Evolutionary conservation across 1,284 basidiomycete genomes (phyloP), one percentile per base, ranked within the genome.

Genomic region (Tilletia caries): DNA sequence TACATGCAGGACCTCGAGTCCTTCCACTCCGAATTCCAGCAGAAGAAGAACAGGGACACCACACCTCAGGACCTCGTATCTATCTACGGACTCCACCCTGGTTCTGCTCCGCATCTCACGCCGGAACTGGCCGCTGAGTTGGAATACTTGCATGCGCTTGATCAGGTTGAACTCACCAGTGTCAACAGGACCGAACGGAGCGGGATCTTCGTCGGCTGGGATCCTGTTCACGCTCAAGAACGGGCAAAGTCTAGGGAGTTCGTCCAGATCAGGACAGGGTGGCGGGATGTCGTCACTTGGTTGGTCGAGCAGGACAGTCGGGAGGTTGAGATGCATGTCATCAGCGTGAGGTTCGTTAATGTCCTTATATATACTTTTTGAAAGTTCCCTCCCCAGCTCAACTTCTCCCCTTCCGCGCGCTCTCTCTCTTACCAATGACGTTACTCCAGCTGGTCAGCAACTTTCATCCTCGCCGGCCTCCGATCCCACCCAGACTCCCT

Each of bases 281-380:
- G 79, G 79, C 25, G 52, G 0, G 34, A 3, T 4, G 71, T 74
- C n/a, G 60, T 69, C 33, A 15, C 48, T 1, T 78, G 71, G 71
- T 41, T 41, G 37, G 37, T 41, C 37, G 33, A 46, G 52, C 6
- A 33, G 60, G 32, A 20, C 33, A n/a, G 67, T 46, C 18, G 62
- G 0, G 18, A 2, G 1, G 25, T 77, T 1, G 70, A 66, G 1
- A 66, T 72, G 0, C 67, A 78, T 15, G 69, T 82, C n/a, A 73
- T 81, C 65, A 77, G 75, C 44, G 77, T 82, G 3, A 76, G 79
- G 62, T 64, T 29, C 33, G 33, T 34, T n/a, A 1, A 34, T 20
- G 20, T 27, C 1, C 33, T 8, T 18, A 13, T 1, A 1, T 6
- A 3, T 34, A 34, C 37, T 15, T 34, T n/a, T n/a, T n/a, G n/a